Conservation (phyloP, 768 basidiomycete genomes). For the Krasilnikovozyma curviuscula region DNA sequence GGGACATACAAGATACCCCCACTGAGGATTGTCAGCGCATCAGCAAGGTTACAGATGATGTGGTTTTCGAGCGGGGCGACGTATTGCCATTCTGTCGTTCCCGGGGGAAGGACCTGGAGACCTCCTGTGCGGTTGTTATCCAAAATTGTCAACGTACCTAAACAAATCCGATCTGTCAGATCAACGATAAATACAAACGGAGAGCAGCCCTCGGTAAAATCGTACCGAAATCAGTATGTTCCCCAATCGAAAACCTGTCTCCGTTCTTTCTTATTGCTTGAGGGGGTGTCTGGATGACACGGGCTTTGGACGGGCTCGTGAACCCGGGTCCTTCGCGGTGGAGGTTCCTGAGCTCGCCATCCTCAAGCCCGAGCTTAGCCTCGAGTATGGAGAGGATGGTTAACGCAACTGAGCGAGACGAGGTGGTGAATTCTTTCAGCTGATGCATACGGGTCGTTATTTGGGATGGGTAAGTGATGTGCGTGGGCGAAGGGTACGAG, state of each 20-base stretch:
- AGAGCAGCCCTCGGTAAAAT: neutral
- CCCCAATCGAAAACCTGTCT: conserved; percentile 1
- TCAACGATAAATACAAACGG: neutral
- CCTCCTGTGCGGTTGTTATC: conserved; percentile 12
- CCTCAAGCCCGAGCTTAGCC: neutral
- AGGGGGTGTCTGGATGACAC: conserved; percentile 9
- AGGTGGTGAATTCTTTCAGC: neutral
- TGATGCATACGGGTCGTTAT: neutral
- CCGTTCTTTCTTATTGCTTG: conserved; percentile 1
- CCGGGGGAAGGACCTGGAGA: conserved; percentile 8
- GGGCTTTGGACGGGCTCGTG: conserved; percentile 2
- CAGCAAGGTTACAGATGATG: conserved; percentile 9
- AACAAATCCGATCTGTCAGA: neutral
- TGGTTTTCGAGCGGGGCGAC: conserved; percentile 5
- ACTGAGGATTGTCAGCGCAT: conserved; percentile 1
- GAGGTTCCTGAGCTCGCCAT: neutral
- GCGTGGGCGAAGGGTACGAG: neutral
- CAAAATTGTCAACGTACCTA: neutral
- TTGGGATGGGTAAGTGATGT: neutral
- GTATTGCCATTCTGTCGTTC: conserved; percentile 6
- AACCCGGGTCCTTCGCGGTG: conserved; percentile 3
- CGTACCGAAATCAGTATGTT: conserved; percentile 10
- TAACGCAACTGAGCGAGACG: neutral
- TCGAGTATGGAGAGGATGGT: conserved; percentile 5
- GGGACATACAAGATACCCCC: conserved; percentile 8